A percentile compares a stretch with the other conserved stretches of the same genome.
These are phyloP conservation scores for Candida patagonica DNA, from an alignment of 805 yeast species.

Conservation along the genomic window DNA sequence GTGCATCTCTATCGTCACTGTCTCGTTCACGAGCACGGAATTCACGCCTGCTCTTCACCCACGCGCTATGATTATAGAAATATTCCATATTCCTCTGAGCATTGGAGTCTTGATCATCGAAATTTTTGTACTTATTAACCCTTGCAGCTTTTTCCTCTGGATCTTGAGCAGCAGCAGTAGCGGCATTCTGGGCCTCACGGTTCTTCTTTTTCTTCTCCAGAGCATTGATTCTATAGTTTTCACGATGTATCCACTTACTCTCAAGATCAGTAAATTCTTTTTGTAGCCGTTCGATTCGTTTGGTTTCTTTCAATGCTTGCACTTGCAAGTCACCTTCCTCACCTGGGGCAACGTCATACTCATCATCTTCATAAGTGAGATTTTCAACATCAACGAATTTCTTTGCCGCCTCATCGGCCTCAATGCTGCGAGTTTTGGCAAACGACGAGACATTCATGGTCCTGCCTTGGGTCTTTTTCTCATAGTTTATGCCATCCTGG, in stretches of 20 bases:
- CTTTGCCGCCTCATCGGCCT: constrained; percentile 2
- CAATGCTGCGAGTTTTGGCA: constrained; percentile 4
- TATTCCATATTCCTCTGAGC: constrained; percentile 13
- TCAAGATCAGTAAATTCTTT: constrained; percentile 22
- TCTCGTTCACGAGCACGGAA: constrained; percentile 17
- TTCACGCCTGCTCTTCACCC: constrained; percentile 18
- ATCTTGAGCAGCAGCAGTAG: constrained; percentile 5
- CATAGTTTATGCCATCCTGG: constrained; percentile 11
- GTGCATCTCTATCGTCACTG: constrained; percentile 18
- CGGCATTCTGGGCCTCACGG: constrained; percentile 14
- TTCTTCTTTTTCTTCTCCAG: constrained; percentile 7
- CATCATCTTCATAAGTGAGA: constrained; percentile 7
- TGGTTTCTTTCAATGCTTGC: constrained; percentile 6
- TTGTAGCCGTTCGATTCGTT: constrained; percentile 8
- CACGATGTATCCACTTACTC: constrained; percentile 31
- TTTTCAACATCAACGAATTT: constrained; percentile 1
- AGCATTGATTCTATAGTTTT: constrained; percentile 29
- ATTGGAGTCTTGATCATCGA: constrained; percentile 16
- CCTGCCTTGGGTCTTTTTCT: constrained; percentile 10
- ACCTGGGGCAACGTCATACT: constrained; percentile 4
- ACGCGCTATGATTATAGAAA: constrained; percentile 19
- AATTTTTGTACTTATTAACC: constrained; percentile 11
- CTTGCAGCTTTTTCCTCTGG: constrained; percentile 7
- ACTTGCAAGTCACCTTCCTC: constrained; percentile 10
- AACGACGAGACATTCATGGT: constrained; percentile 7